Conservation (phyloP, 1,284 basidiomycete species). For the Microbotryum scabiosae region DNA sequence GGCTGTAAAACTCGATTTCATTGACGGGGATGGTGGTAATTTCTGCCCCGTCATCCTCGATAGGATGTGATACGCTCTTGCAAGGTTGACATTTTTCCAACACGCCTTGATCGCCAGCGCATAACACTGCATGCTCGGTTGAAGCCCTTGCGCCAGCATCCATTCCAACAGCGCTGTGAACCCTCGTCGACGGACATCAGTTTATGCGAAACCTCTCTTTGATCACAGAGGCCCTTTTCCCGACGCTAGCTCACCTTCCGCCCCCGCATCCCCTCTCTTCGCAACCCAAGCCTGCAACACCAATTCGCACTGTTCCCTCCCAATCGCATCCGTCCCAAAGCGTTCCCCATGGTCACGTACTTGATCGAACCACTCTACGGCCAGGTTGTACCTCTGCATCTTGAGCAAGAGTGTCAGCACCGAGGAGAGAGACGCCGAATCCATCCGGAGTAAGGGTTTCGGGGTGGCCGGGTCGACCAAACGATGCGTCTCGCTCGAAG, state of each 20-base stretch:
- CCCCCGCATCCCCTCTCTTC: constrained; percentile 12
- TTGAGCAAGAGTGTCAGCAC: constrained; percentile 16
- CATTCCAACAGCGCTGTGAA: constrained; percentile 6
- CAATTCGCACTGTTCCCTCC: constrained; percentile 26
- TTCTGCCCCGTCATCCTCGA: constrained; percentile 1
- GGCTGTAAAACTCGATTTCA: neutral
- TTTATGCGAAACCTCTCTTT: neutral
- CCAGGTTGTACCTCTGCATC: constrained; percentile 20
- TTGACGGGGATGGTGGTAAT: neutral
- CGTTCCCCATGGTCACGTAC: constrained; percentile 22
- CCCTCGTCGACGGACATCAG: neutral
- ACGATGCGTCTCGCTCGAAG: neutral
- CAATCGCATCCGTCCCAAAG: constrained; percentile 14
- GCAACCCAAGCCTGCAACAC: constrained; percentile 22
- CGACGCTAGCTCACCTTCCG: constrained; percentile 19
- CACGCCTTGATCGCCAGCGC: constrained; percentile 9
- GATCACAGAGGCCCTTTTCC: neutral
- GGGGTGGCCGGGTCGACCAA: constrained; percentile 9
- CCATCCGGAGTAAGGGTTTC: constrained; percentile 5
- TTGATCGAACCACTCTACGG: constrained; percentile 19
- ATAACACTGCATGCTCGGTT: constrained; percentile 8
- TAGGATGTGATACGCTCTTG: constrained; percentile 6
- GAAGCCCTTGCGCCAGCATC: neutral
- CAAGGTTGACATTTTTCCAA: constrained; percentile 2
- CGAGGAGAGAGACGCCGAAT: constrained; percentile 16